These are phyloP conservation scores for Raphanus hybrid DNA, from an alignment of 441 rosid genomes.

Conservation along the genomic window DNA sequence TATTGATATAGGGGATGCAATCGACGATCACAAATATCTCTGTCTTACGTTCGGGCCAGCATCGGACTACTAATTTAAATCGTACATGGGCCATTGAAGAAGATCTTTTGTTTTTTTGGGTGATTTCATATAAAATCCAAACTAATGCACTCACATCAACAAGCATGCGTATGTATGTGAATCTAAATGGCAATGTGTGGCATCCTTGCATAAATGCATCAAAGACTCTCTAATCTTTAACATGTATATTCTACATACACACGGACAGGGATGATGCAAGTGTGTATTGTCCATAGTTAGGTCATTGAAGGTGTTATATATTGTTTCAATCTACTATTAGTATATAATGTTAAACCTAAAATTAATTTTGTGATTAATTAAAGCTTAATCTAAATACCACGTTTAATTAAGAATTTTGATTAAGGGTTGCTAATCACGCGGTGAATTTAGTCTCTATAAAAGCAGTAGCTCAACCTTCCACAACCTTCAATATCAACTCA, in stretches of 20 bases:
- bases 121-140: not conserved
- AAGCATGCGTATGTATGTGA: not conserved
- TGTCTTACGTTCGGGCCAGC: slow-evolving; percentile 1
- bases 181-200: not conserved
- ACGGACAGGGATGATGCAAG: slow-evolving; percentile 16
- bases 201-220: slow-evolving; percentile 8
- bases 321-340: slow-evolving; percentile 21
- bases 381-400: not conserved
- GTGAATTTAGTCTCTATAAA: slow-evolving; percentile 56
- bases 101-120: not conserved
- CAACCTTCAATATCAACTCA: slow-evolving; percentile 44
- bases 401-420: slow-evolving; percentile 28
- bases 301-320: slow-evolving; percentile 4
- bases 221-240: not conserved
- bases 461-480: slow-evolving; percentile 48
- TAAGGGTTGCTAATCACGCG: slow-evolving; percentile 33
- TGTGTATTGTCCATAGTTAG: slow-evolving; percentile 25
- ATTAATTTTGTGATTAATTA: slow-evolving; percentile 14
- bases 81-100: not conserved
- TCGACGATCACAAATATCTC: not conserved
- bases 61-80: not conserved
- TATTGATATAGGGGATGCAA: not conserved
- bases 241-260: not conserved
- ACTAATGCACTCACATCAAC: not conserved
- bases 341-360: not conserved